These are phyloP conservation scores for Ustilago cynodontis DNA, from an alignment of 1,284 basidiomycete species.

Conservation along the genomic window DNA sequence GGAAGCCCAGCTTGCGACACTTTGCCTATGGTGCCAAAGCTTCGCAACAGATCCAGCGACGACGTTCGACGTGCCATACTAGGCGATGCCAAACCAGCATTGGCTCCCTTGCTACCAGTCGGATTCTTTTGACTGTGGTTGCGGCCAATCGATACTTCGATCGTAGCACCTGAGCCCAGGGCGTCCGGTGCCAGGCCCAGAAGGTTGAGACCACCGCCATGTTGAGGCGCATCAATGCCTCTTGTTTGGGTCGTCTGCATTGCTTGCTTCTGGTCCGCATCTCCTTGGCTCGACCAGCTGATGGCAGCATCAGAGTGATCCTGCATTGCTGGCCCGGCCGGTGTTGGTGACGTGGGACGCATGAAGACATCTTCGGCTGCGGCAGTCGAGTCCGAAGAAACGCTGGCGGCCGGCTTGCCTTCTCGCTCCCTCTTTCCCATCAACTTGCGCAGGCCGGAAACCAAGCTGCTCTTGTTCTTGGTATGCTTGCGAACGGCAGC, in stretches of 20 bases:
- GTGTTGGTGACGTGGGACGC: background rate
- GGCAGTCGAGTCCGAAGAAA: background rate
- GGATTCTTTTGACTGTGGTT: background rate
- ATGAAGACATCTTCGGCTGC: background rate
- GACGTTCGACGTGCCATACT: constrained; percentile 21
- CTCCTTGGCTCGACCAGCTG: background rate
- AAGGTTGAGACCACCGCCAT: constrained; percentile 22
- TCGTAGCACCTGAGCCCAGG: constrained; percentile 2
- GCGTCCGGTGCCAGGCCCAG: constrained; percentile 17
- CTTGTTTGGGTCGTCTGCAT: constrained; percentile 10
- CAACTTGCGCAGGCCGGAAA: constrained; percentile 41
- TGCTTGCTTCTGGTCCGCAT: background rate
- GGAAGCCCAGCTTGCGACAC: background rate
- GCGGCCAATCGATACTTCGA: background rate
- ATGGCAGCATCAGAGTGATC: background rate
- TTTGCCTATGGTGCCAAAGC: constrained; percentile 10
- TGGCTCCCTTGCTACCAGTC: background rate
- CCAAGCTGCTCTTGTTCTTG: constrained; percentile 44
- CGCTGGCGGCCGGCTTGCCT: background rate
- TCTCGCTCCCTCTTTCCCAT: constrained; percentile 40
- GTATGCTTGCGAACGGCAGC: constrained; percentile 30
- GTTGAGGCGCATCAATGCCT: constrained; percentile 5
- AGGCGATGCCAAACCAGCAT: constrained; percentile 3
- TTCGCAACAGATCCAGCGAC: constrained; percentile 28
- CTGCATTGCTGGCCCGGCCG: background rate